Evolutionary conservation across 2,329 filamentous ascomycete species (phyloP).

Genomic region (Scolecobasidium constrictum): DNA sequence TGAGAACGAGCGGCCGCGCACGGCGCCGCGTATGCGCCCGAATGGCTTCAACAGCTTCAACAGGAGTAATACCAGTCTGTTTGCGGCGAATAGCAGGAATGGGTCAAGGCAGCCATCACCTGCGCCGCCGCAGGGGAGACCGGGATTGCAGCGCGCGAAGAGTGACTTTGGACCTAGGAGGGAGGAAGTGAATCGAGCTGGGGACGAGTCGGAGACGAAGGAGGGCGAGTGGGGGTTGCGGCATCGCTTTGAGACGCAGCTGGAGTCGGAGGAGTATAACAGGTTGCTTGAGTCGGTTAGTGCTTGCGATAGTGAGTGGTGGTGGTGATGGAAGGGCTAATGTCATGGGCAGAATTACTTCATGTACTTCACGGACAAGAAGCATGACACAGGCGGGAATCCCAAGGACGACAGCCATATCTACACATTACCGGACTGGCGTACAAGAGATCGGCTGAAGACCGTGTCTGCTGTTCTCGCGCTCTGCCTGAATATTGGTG

Average conservation of each 20-base stretch:
- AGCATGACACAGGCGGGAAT: conserved; percentile 87
- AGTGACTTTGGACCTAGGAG: conserved; percentile 39
- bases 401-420: conserved; percentile 50
- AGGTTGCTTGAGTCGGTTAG: conserved; percentile 45
- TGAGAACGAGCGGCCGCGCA: conserved; percentile 3
- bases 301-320: neutral
- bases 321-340: neutral
- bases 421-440: conserved; percentile 75
- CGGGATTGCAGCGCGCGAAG: conserved; percentile 37
- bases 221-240: conserved; percentile 51
- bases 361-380: conserved; percentile 99
- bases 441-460: conserved; percentile 92
- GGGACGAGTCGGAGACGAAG: conserved; percentile 21
- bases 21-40: conserved; percentile 1
- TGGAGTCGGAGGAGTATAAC: conserved; percentile 82
- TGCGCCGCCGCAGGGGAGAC: conserved; percentile 10
- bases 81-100: conserved; percentile 4
- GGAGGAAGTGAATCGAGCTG: conserved; percentile 18
- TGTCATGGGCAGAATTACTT: conserved; percentile 69
- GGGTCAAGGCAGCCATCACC: conserved; percentile 3
- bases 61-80: conserved; percentile 4
- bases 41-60: conserved; percentile 1
- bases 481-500: conserved; percentile 92
- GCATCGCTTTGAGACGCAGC: conserved; percentile 88
- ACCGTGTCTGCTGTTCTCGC: conserved; percentile 92